These are phyloP conservation scores for Cytospora piceicola DNA, from an alignment of 2,329 filamentous ascomycete genomes.

Conservation along the genomic window DNA sequence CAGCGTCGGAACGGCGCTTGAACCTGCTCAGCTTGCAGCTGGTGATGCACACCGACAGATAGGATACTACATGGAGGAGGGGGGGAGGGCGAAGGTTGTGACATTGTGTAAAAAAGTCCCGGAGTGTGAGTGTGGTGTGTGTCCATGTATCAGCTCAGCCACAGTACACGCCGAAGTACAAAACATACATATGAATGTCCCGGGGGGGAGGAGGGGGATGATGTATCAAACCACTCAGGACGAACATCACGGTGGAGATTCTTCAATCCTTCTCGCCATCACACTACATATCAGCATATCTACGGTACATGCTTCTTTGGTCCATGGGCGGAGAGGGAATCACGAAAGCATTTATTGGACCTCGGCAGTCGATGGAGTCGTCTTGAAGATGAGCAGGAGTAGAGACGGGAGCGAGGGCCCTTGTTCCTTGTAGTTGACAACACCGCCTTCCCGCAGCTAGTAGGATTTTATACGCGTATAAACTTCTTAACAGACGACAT, in stretches of 20 bases:
- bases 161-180: background rate
- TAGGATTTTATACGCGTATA: background rate
- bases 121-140: background rate
- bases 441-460: too few relatives aligned
- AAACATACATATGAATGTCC: background rate
- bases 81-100: background rate
- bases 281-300: conserved; percentile 2
- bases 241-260: background rate
- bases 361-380: too few relatives aligned
- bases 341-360: too few relatives aligned
- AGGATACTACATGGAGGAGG: background rate
- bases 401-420: too few relatives aligned
- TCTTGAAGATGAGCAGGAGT: too few relatives aligned
- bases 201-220: background rate
- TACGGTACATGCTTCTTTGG: background rate
- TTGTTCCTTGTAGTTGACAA: too few relatives aligned
- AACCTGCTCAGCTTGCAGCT: background rate
- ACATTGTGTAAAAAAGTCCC: conserved; percentile 9
- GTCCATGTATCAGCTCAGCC: too few relatives aligned
- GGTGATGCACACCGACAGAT: background rate
- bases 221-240: background rate
- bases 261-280: background rate
- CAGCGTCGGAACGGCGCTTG: conserved; percentile 1
- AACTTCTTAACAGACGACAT: too few relatives aligned
- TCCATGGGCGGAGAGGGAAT: background rate